Percentiles rank a stretch among this genome's conserved stretches.
These are phyloP conservation scores for Gliomastix tumulicola DNA, from an alignment of 2,329 filamentous ascomycete species.

Conservation along the genomic window DNA sequence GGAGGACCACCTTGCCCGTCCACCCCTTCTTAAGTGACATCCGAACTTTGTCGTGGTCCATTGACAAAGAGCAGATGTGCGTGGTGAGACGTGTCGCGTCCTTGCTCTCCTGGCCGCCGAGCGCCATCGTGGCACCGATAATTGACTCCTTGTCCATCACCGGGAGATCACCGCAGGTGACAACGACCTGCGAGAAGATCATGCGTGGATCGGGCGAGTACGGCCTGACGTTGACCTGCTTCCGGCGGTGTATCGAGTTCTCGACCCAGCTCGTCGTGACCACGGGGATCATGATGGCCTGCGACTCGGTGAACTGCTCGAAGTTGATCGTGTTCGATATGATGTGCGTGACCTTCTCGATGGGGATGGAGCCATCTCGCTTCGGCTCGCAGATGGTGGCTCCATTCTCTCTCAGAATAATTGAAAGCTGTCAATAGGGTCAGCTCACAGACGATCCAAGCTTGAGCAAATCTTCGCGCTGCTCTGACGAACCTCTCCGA, in stretches of 20 bases:
- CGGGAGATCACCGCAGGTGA: conserved; percentile 80
- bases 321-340: conserved; percentile 79
- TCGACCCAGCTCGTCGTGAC: conserved; percentile 78
- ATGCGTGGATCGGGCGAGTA: conserved; percentile 87
- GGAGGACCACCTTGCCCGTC: conserved; percentile 77
- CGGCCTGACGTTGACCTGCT: conserved; percentile 70
- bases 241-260: conserved; percentile 60
- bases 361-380: conserved; percentile 38
- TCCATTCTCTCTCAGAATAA: conserved; percentile 39
- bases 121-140: conserved; percentile 77
- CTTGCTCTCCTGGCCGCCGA: conserved; percentile 76
- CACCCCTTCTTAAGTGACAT: conserved; percentile 57
- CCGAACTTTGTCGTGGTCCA: conserved; percentile 66
- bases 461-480: neutral
- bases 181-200: conserved; percentile 78
- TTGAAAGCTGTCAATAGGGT: conserved; percentile 25
- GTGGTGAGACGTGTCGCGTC: conserved; percentile 70
- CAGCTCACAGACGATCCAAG: neutral
- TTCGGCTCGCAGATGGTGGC: conserved; percentile 39
- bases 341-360: conserved; percentile 46
- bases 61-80: conserved; percentile 77
- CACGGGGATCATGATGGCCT: conserved; percentile 74
- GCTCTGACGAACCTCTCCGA: conserved; percentile 26
- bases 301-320: conserved; percentile 70
- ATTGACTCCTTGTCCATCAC: conserved; percentile 86